Evolutionary conservation across 805 yeast genomes (phyloP).

Genomic region (Lachancea sp.): DNA sequence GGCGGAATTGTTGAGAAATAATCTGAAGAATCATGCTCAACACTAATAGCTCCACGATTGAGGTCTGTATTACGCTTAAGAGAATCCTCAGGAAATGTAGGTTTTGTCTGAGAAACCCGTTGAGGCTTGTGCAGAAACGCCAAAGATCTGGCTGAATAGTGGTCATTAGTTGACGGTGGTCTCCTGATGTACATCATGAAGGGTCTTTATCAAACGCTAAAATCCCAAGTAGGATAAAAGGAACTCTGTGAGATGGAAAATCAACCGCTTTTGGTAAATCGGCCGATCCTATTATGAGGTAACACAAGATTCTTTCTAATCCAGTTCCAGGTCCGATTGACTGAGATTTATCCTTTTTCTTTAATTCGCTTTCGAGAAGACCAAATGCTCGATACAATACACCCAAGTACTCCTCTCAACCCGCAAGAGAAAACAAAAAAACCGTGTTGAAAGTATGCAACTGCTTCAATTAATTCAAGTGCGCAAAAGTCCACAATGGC

Average conservation of each 20-base stretch:
- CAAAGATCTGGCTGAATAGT: slow-evolving; percentile 15
- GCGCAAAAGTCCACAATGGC: too few relatives aligned
- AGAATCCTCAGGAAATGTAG: slow-evolving; percentile 22
- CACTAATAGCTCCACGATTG: slow-evolving; percentile 13
- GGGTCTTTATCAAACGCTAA: neutral
- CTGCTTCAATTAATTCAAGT: too few relatives aligned
- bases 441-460: too few relatives aligned
- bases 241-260: neutral
- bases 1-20: neutral
- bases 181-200: slow-evolving; percentile 7
- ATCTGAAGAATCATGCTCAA: neutral
- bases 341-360: too few relatives aligned
- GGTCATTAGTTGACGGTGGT: slow-evolving; percentile 2
- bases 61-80: slow-evolving; percentile 23
- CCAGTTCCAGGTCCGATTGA: too few relatives aligned
- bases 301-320: too few relatives aligned
- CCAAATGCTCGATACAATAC: too few relatives aligned
- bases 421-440: too few relatives aligned
- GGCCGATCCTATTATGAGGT: too few relatives aligned
- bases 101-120: slow-evolving; percentile 18
- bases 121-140: slow-evolving; percentile 27
- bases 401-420: too few relatives aligned
- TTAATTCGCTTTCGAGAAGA: too few relatives aligned
- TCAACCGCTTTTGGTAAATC: neutral
- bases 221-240: neutral